Evolutionary conservation across 2,329 filamentous ascomycete species (phyloP), one percentile per base, ranked within the genome.

Genomic region (Penicillium sp.): DNA sequence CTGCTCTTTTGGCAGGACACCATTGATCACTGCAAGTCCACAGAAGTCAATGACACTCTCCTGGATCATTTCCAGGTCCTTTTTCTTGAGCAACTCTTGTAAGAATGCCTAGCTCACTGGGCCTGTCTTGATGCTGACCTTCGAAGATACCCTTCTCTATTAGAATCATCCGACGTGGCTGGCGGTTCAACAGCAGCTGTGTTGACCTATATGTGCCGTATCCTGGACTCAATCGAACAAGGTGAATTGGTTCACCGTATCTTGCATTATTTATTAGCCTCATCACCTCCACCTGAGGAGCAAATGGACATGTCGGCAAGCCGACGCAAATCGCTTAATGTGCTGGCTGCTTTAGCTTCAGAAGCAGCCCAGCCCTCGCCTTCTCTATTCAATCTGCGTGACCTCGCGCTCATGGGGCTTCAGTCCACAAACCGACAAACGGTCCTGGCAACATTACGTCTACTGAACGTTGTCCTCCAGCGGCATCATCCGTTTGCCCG

Each of bases 1-100:
- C 82, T 99, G 48, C 81, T 96, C 6, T 99, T 99, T 71, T 99
- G 95, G 95, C 95, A 99, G 76, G 95, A 99, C 73, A 93, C 97
- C 33, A 80, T 99, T 59, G 95, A 98, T 72, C 93, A 98, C 75
- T 99, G 95, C 77, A 87, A 88, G 67, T 98, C 93, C 3, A 82
- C 87, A 1, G 93, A 98, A 70, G 91, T 99, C 65, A 95, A 93
- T 72, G 91, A 91, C 63, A 97, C 93, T 1, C 80, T 99, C 50
- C 82, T 99, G 31, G 95, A 99, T 72, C 95, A 99, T 75, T 99
- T 99, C 70, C 93, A 97, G 72, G 90, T 98, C 65, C 86, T 99
- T 33, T 99, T 99, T 73, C 79, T 99, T 52, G 91, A 97, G 74
- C 95, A 99, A 74, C 79, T 99, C 68, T 78, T 99, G 86, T 98